phyloP scores from a whole-genome alignment of 2,329 filamentous ascomycete genomes.

The Nothophaeocryptopus gaeumannii region DNA sequence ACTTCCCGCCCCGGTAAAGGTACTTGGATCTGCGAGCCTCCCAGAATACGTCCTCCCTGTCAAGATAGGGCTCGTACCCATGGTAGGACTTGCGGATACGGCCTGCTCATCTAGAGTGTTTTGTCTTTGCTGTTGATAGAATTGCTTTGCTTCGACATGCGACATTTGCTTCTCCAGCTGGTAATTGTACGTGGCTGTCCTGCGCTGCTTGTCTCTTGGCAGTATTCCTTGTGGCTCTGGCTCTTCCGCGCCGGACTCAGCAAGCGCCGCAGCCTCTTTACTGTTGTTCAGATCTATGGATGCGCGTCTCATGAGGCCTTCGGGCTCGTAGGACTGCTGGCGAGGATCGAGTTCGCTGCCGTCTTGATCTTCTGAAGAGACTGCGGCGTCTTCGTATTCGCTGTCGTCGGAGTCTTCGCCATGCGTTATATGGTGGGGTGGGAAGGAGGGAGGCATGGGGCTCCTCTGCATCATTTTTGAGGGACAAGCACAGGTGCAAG shows the following conservation, averaged over 20 bases:
- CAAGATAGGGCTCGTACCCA: conserved; percentile 36
- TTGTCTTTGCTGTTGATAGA: conserved; percentile 85
- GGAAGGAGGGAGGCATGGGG: conserved; percentile 29
- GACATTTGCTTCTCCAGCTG: conserved; percentile 92
- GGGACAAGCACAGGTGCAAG: conserved; percentile 1
- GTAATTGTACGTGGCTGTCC: conserved; percentile 89
- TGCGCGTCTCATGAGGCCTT: conserved; percentile 25
- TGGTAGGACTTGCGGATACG: conserved; percentile 33
- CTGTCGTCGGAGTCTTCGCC: conserved; percentile 27
- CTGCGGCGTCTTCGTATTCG: conserved; percentile 18
- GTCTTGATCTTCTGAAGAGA: conserved; percentile 21
- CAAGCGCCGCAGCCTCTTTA: conserved; percentile 18
- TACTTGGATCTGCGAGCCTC: conserved; percentile 38
- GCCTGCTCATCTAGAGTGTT: conserved; percentile 48
- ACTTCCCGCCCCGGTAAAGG: conserved; percentile 41
- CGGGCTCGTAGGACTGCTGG: conserved; percentile 26
- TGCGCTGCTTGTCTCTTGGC: conserved; percentile 54
- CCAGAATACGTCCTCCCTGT: conserved; percentile 46
- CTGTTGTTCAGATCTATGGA: conserved; percentile 25
- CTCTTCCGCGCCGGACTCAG: conserved; percentile 19
- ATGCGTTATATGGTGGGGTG: conserved; percentile 25
- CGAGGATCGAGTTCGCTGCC: conserved; percentile 22
- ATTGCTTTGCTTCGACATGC: conserved; percentile 89
- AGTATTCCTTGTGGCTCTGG: conserved; percentile 38
- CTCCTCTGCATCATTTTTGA: conserved; percentile 31